phyloP scores from a whole-genome alignment of 2,329 filamentous ascomycete genomes.

The Fusarium incarnatum region DNA sequence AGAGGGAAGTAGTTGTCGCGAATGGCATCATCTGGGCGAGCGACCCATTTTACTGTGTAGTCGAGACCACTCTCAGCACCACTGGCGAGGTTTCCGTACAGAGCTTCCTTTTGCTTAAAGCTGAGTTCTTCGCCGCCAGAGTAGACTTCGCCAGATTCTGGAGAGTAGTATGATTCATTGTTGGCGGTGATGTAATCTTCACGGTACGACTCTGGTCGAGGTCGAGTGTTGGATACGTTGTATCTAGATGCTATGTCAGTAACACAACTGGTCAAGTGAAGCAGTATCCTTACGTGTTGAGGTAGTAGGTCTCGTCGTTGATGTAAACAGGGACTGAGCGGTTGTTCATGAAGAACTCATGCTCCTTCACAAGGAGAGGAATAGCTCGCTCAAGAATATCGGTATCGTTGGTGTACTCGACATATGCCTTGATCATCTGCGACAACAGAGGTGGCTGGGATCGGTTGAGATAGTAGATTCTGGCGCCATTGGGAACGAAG shows the following conservation, averaged over 20 bases:
- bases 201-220: slow-evolving; percentile 73
- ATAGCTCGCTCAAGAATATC: slow-evolving; percentile 69
- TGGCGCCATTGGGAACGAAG: slow-evolving; percentile 76
- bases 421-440: slow-evolving; percentile 73
- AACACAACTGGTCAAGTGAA: not conserved
- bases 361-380: slow-evolving; percentile 71
- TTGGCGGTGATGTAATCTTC: slow-evolving; percentile 75
- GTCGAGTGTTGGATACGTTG: slow-evolving; percentile 71
- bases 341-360: slow-evolving; percentile 72
- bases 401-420: slow-evolving; percentile 73
- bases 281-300: slow-evolving; percentile 63
- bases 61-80: slow-evolving; percentile 76
- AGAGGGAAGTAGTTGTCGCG: slow-evolving; percentile 73
- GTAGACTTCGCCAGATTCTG: slow-evolving; percentile 66
- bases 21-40: slow-evolving; percentile 67
- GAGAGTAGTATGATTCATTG: slow-evolving; percentile 71
- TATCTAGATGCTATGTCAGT: slow-evolving; percentile 55
- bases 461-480: slow-evolving; percentile 75
- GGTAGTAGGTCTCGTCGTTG: slow-evolving; percentile 61
- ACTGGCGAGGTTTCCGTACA: slow-evolving; percentile 73
- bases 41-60: slow-evolving; percentile 69
- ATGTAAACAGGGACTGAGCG: slow-evolving; percentile 65
- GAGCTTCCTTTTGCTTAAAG: slow-evolving; percentile 60
- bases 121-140: slow-evolving; percentile 63
- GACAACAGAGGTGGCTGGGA: slow-evolving; percentile 75